A percentile compares a stretch with the other conserved stretches of the same genome.
Evolutionary conservation across 2,329 filamentous ascomycete genomes (phyloP).

Genomic region (Phaeoacremonium minimum): DNA sequence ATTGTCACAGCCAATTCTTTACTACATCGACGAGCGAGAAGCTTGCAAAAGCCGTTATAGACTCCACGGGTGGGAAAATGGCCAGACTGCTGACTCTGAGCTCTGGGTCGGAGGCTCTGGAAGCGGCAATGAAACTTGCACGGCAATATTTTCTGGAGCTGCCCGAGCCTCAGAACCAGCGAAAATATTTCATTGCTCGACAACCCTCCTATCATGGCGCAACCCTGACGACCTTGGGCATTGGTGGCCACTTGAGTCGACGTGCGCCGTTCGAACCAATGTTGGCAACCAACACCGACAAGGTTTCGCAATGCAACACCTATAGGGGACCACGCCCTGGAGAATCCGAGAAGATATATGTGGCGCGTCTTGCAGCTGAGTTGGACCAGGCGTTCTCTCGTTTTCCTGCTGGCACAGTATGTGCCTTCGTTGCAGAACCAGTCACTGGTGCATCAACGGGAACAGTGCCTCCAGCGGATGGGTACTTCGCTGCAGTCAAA

Average conservation of each 20-base stretch:
- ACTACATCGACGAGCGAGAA: conserved; percentile 33
- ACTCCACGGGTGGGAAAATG: conserved; percentile 31
- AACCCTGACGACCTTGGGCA: conserved; percentile 62
- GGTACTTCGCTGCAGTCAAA: conserved; percentile 51
- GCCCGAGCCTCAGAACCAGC: conserved; percentile 44
- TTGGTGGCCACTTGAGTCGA: conserved; percentile 58
- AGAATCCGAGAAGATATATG: conserved; percentile 57
- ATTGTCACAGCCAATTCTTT: conserved; percentile 37
- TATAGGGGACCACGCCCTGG: conserved; percentile 50
- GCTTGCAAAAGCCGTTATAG: conserved; percentile 29
- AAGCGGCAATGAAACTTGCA: conserved; percentile 61
- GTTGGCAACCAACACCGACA: conserved; percentile 51
- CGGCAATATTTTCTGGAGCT: conserved; percentile 61
- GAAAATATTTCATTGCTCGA: conserved; percentile 63
- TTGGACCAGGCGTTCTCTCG: conserved; percentile 63
- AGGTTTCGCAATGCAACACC: conserved; percentile 62
- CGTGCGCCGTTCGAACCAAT: conserved; percentile 60
- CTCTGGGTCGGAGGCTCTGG: conserved; percentile 57
- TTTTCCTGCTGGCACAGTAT: conserved; percentile 61
- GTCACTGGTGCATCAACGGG: conserved; percentile 64
- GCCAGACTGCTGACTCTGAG: conserved; percentile 29
- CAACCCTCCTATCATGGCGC: conserved; percentile 68
- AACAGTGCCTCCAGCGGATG: conserved; percentile 42
- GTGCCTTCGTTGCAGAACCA: conserved; percentile 70
- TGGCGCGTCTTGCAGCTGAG: conserved; percentile 57